Evolutionary conservation across 768 basidiomycete species (phyloP).

Genomic region (Tylopilus plumbeoviolaceoides): DNA sequence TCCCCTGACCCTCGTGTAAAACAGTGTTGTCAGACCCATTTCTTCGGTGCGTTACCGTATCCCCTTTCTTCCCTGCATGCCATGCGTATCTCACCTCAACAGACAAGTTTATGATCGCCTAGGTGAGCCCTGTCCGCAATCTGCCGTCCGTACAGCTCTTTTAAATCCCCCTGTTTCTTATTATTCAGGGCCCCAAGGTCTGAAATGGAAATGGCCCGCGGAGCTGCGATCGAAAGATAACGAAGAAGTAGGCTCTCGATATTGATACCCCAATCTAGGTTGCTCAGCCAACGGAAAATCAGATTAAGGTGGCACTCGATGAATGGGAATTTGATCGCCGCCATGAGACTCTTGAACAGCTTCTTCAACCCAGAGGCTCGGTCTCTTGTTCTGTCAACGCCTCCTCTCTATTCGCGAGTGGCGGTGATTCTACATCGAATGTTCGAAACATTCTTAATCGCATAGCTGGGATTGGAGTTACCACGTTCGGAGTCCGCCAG

Average conservation of each 20-base stretch:
- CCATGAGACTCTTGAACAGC: slow-evolving; percentile 34
- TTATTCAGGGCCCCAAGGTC: slow-evolving; percentile 34
- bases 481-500: slow-evolving; percentile 40
- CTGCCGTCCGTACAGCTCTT: slow-evolving; percentile 3
- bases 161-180: slow-evolving; percentile 7
- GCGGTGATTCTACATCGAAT: slow-evolving; percentile 27
- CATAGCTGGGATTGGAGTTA: slow-evolving; percentile 33
- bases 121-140: slow-evolving; percentile 38
- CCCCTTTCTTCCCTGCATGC: background rate
- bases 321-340: slow-evolving; percentile 37
- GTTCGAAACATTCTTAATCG: slow-evolving; percentile 30
- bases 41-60: slow-evolving; percentile 45
- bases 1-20: slow-evolving; percentile 17
- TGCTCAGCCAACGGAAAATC: slow-evolving; percentile 27
- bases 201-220: slow-evolving; percentile 42
- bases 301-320: slow-evolving; percentile 46
- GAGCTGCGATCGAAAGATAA: slow-evolving; percentile 40
- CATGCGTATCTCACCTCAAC: slow-evolving; percentile 13
- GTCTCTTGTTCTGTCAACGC: slow-evolving; percentile 47
- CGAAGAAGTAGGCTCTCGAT: slow-evolving; percentile 42
- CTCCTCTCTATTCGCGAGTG: slow-evolving; percentile 41
- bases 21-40: slow-evolving; percentile 70
- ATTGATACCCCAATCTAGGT: slow-evolving; percentile 13
- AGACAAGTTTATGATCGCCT: slow-evolving; percentile 75
- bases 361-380: slow-evolving; percentile 43